Base-by-base conservation (phyloP, 1,139 yeast species). In the Candida anutae region DNA sequence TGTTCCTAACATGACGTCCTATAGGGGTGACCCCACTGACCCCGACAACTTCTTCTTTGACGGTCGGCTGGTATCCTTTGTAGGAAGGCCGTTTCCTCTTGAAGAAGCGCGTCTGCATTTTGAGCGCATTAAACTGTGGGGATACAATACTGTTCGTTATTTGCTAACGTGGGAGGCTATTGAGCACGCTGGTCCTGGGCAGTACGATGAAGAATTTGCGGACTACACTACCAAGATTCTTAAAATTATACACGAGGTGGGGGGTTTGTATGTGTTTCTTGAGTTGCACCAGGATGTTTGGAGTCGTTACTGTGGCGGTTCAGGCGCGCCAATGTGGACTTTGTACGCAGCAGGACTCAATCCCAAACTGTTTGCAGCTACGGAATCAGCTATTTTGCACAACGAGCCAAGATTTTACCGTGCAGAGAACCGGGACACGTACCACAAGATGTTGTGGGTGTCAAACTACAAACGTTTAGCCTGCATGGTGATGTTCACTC, bases 241-340 rank as follows among this genome's bases (percentile, higher is more conserved):
- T 32, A 57, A 67, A 33, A 64, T 75, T 6, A 67, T 84, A 13
- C 67, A 73, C 28, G 50, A 65, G 6, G 60, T 75, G 21, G 87
- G 84, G 0, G 95, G 94, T 0, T 54, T 88, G 13, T 83, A 82
- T 45, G 88, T 87, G 5, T 76, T 82, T 40, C 48, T 88, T 35
- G 96, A 88, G 45, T 82, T 94, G 3, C 97, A 88, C 49, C 97
- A 88, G 50, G 97, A 88, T 49, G 93, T 81, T 11, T 88, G 97
- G 97, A 80, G 94, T 5, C 61, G 96, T 28, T 83, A 65, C 47
- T 64, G 77, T 12, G 96, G 97, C n/a, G 97, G 97, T 2, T 78
- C 88, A 33, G 97, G 97, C 13, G 95, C 96, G 5, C 96, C 97
- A 0, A 44, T 84, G 53, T 88, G 97, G 97, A 87, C 96, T 0